Evolutionary conservation across 352 stramenopile species (phyloP).

Genomic region (Phytophthora rubi): DNA sequence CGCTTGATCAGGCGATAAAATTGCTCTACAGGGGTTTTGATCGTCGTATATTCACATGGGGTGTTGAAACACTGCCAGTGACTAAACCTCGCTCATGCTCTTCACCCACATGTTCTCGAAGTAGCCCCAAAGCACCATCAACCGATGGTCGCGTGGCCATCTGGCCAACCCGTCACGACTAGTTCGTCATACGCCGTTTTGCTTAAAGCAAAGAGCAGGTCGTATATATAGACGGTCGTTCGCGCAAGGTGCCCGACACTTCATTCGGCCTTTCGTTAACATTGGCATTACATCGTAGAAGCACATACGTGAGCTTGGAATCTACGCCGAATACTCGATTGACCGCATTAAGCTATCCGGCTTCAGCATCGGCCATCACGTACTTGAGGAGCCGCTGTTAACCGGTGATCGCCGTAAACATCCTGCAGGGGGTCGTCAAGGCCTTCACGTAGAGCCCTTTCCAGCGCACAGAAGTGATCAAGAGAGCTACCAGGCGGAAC

Average conservation of each 20-base stretch:
- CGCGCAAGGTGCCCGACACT: not conserved
- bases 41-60: not conserved
- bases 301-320: slow-evolving; percentile 21
- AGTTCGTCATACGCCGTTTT: not conserved
- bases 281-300: slow-evolving; percentile 31
- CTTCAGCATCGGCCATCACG: slow-evolving; percentile 20
- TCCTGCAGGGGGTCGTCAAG: not conserved
- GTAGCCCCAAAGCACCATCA: not conserved
- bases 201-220: slow-evolving; percentile 16
- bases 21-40: not conserved
- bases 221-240: slow-evolving; percentile 17
- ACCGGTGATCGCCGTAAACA: slow-evolving; percentile 1
- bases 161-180: not conserved
- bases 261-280: not conserved
- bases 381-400: slow-evolving; percentile 3
- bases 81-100: not conserved
- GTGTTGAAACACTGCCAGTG: slow-evolving; percentile 7
- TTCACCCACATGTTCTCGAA: not conserved
- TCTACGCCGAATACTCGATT: slow-evolving; percentile 5
- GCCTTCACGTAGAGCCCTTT: not conserved
- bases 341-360: slow-evolving; percentile 17
- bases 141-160: not conserved
- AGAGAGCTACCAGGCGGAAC: slow-evolving; percentile 15
- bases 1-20: slow-evolving; percentile 4
- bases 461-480: slow-evolving; percentile 11